Conservation (phyloP, 148 eudicot species). For the Euryodendron excelsum region DNA sequence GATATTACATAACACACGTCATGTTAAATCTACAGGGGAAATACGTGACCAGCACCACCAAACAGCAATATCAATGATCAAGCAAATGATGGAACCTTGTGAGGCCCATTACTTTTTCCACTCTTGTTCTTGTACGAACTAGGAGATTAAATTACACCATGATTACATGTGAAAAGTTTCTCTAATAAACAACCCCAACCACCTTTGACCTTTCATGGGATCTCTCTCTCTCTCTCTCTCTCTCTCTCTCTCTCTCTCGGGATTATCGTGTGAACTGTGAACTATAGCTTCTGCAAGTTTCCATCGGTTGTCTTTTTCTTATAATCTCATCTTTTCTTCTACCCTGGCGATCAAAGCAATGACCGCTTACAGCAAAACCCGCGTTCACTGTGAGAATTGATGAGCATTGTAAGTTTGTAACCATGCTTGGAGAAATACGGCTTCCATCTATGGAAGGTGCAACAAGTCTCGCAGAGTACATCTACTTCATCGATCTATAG, state of each 20-base stretch:
- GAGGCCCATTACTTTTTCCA: slow-evolving; percentile 8
- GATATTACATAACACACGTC: too few species aligned
- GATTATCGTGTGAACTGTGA: slow-evolving; percentile 14
- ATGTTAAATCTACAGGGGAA: not conserved
- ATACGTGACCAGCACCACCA: slow-evolving; percentile 22
- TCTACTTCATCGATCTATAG: not conserved
- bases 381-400: not conserved
- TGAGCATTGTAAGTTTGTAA: slow-evolving; percentile 1
- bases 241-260: slow-evolving; percentile 28
- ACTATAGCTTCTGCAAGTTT: slow-evolving; percentile 12
- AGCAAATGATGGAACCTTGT: slow-evolving; percentile 8
- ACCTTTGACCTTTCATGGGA: slow-evolving; percentile 38
- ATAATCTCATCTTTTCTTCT: slow-evolving; percentile 1
- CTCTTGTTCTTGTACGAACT: not conserved
- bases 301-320: slow-evolving; percentile 19
- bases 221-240: slow-evolving; percentile 14
- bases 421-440: slow-evolving; percentile 4
- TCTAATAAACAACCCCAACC: slow-evolving; percentile 13
- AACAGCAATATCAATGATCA: slow-evolving; percentile 1
- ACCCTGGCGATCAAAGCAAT: slow-evolving; percentile 29
- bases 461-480: not conserved
- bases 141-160: not conserved
- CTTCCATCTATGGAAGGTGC: not conserved
- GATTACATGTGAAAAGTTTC: not conserved
- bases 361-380: not conserved